Percentiles rank a stretch among this genome's conserved stretches.
Conservation (phyloP, 257 asterid genomes). For the Solanum chilense region DNA sequence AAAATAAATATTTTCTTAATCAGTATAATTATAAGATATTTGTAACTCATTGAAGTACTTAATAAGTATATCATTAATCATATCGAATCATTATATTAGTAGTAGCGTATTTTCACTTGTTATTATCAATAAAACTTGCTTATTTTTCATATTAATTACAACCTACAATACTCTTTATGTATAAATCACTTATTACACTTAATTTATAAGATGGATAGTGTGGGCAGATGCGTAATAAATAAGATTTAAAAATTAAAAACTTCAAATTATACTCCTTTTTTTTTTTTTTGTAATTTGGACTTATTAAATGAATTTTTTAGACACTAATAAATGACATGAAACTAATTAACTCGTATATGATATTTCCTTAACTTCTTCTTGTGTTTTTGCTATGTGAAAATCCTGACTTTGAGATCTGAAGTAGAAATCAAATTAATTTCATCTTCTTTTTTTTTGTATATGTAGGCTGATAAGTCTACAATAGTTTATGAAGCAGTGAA, state of each 20-base stretch:
- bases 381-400: background rate
- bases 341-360: background rate
- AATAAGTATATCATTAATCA: background rate
- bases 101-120: background rate
- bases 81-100: background rate
- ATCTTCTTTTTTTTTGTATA: background rate
- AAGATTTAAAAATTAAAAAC: no score
- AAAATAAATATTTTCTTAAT: background rate
- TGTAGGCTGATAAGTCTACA: conserved; percentile 72
- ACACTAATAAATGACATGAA: background rate
- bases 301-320: background rate
- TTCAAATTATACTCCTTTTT: no score
- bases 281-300: no score
- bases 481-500: conserved; percentile 75
- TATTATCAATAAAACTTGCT: background rate
- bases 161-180: background rate
- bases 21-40: background rate
- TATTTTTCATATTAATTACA: background rate
- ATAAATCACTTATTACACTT: no score
- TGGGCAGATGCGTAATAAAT: background rate
- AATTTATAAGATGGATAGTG: background rate
- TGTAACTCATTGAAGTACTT: background rate
- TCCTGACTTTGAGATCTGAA: background rate
- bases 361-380: background rate
- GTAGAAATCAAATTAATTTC: background rate